Evolutionary conservation across 2,329 filamentous ascomycete species (phyloP), one percentile per base, ranked within the genome.

Genomic region (Fusarium euwallaceae): DNA sequence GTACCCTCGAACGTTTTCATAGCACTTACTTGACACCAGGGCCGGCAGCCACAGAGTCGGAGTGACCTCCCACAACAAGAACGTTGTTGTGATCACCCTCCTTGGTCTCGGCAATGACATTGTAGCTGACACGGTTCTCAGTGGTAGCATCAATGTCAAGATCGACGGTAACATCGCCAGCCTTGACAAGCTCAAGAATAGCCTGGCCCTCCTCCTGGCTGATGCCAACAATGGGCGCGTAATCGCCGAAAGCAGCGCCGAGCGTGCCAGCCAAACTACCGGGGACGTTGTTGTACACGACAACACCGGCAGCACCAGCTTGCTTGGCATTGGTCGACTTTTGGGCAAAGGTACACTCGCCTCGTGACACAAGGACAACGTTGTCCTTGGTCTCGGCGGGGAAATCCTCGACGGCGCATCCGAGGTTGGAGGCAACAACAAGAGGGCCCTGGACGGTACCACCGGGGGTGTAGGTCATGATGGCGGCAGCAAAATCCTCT

Each of bases 261-360:
- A 93, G 83, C 2, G 90, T 92, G 34, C 89, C 91, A 8, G 86
- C 79, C 1, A 85, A 66, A 4, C 80, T 67, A 3, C 89, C 90
- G 0, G 85, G 80, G 4, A 83, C 86, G 69, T 92, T 92, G 84
- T 93, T 92, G 82, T 92, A 92, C 69, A 93, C 84, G 63, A 93
- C 78, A 1, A 86, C 87, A 1, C 83, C 92, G 0, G 81, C 79
- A 1, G 92, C 92, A 20, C 91, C 89, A 2, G 91, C 90, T 0
- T 81, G 78, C 67, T 87, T 88, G 27, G 91, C 91, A 20, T 87
- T 82, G 41, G 85, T 81, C 8, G 89, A 86, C 84, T 93, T 93
- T 24, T 85, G 76, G 9, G 84, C 87, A 66, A 93, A 93, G 17
- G 86, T 75, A 78, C 92, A 93, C 2, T 76, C 82, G 65, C 92